phyloP scores from a whole-genome alignment of 768 basidiomycete genomes.

The Tulasnella sp. region DNA sequence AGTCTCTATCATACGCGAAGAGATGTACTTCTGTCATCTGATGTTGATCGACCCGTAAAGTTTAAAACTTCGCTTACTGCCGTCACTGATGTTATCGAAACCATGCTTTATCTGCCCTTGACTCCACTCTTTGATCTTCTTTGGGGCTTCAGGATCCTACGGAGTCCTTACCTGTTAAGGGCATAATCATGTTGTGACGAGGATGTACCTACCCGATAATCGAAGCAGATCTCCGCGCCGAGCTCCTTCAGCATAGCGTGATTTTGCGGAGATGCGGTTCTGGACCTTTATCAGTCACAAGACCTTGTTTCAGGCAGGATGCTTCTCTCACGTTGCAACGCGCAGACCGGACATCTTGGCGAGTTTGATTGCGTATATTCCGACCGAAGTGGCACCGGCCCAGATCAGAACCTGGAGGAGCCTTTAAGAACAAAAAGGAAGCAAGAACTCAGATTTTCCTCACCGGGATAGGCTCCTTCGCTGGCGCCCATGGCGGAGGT shows the following conservation, averaged over 20 bases:
- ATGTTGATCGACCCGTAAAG: not conserved
- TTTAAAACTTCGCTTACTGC: not conserved
- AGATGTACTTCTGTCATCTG: not conserved
- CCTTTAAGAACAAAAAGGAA: not conserved
- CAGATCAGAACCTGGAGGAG: slow-evolving; percentile 15
- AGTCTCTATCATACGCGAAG: not conserved
- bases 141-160: slow-evolving; percentile 14
- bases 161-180: not conserved
- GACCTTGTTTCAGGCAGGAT: not conserved
- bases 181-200: not conserved
- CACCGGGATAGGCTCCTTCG: slow-evolving; percentile 10
- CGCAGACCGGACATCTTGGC: slow-evolving; percentile 33
- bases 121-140: slow-evolving; percentile 18
- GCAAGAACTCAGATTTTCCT: not conserved
- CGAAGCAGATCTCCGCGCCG: slow-evolving; percentile 35
- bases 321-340: slow-evolving; percentile 26
- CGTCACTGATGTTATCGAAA: not conserved
- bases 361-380: slow-evolving; percentile 31
- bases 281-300: not conserved
- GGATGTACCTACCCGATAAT: slow-evolving; percentile 20
- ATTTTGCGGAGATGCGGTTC: slow-evolving; percentile 32
- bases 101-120: not conserved
- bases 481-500: slow-evolving; percentile 15
- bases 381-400: slow-evolving; percentile 21
- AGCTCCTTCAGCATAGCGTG: slow-evolving; percentile 27